Conservation (phyloP, 768 basidiomycete genomes). For the Leccinum olivaceopallidum region DNA sequence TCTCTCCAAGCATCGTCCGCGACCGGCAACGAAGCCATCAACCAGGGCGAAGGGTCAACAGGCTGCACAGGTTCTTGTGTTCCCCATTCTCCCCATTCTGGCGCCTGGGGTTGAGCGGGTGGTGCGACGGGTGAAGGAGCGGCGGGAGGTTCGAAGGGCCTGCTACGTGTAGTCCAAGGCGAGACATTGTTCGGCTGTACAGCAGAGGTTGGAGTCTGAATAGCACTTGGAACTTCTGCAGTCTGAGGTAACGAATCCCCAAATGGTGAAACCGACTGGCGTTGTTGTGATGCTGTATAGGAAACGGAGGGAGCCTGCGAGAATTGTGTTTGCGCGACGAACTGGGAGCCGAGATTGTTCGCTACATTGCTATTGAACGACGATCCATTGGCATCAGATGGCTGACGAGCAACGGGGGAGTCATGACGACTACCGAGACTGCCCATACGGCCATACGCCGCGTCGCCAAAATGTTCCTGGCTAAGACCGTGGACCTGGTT, state of each 20-base stretch:
- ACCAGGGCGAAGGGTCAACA: conserved; percentile 57
- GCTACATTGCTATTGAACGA: conserved; percentile 17
- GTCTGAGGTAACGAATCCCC: conserved; percentile 22
- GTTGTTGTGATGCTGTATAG: conserved; percentile 20
- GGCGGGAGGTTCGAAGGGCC: conserved; percentile 21
- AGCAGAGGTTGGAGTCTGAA: conserved; percentile 25
- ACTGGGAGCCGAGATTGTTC: conserved; percentile 26
- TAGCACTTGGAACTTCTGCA: conserved; percentile 16
- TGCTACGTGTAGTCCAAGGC: conserved; percentile 25
- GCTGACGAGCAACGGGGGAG: conserved; percentile 23
- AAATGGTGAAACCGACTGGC: conserved; percentile 23
- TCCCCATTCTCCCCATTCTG: conserved; percentile 48
- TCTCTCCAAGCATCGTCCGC: conserved; percentile 50
- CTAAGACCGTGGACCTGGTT: conserved; percentile 24
- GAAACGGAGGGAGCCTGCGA: conserved; percentile 25
- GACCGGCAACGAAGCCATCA: conserved; percentile 45
- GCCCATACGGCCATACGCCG: conserved; percentile 24
- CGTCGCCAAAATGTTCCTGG: conserved; percentile 31
- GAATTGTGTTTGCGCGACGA: conserved; percentile 18
- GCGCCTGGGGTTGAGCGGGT: conserved; percentile 25
- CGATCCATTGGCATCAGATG: conserved; percentile 27
- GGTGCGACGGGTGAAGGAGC: conserved; percentile 22
- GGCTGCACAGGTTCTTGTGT: conserved; percentile 21
- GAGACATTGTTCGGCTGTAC: conserved; percentile 22
- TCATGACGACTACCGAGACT: conserved; percentile 23